Evolutionary conservation across 495 filamentous ascomycete genomes (phyloP).

Genomic region (Tuber magnatum): DNA sequence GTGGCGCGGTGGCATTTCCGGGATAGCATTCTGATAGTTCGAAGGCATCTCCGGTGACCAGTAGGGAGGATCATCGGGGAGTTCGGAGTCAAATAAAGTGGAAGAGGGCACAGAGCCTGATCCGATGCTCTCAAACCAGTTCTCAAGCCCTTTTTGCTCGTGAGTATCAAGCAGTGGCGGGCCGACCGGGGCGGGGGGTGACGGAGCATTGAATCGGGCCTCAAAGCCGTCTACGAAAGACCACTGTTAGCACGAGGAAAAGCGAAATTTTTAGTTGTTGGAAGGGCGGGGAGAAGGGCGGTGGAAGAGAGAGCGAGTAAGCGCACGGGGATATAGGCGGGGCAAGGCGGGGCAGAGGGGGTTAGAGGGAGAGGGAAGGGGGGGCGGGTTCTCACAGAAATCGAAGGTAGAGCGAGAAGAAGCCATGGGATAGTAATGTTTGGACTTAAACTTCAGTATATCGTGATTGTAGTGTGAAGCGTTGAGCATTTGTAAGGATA

Average conservation of each 20-base stretch:
- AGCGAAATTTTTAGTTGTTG: neutral
- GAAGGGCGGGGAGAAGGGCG: neutral
- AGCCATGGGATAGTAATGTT: constrained; percentile 34
- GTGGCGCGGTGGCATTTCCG: constrained; percentile 25
- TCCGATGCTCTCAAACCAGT: constrained; percentile 36
- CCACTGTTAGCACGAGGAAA: constrained; percentile 17
- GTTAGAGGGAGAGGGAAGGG: constrained; percentile 3
- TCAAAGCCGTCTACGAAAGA: constrained; percentile 29
- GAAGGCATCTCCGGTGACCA: constrained; percentile 33
- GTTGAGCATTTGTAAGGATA: constrained; percentile 39
- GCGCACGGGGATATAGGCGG: neutral
- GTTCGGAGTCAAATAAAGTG: constrained; percentile 34
- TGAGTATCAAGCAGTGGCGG: constrained; percentile 37
- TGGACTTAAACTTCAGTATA: constrained; percentile 36
- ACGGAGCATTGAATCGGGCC: constrained; percentile 34
- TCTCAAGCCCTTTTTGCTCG: constrained; percentile 36
- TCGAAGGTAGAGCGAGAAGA: constrained; percentile 28
- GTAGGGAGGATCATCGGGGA: constrained; percentile 30
- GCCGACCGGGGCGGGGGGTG: constrained; percentile 37
- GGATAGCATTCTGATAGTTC: constrained; percentile 22
- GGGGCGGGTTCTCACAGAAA: constrained; percentile 27
- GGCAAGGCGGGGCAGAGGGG: constrained; percentile 1
- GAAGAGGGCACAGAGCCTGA: constrained; percentile 29
- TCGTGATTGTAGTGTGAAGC: constrained; percentile 37
- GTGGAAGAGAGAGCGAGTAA: neutral